Conservation (phyloP, 208 protist species). For the Novymonas esmeraldas region DNA sequence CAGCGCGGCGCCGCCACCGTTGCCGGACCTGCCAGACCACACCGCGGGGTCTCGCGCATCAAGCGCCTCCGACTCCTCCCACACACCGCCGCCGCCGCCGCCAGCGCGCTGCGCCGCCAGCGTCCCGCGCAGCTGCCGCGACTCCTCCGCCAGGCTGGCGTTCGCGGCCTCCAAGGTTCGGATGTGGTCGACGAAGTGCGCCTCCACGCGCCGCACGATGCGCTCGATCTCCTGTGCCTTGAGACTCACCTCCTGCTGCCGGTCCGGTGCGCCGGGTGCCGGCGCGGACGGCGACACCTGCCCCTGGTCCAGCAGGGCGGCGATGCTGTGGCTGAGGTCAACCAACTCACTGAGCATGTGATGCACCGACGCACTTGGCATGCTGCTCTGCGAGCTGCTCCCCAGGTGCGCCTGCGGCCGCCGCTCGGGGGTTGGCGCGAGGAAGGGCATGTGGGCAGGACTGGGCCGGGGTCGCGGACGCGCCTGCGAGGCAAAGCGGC, state of each 20-base stretch:
- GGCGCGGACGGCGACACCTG: background rate
- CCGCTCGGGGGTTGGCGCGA: slow-evolving; percentile 11
- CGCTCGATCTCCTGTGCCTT: slow-evolving; percentile 83
- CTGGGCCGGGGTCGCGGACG: slow-evolving; percentile 6
- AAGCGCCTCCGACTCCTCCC: slow-evolving; percentile 33
- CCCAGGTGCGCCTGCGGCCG: slow-evolving; percentile 1
- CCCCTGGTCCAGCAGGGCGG: slow-evolving; percentile 51
- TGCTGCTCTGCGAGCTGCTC: slow-evolving; percentile 9
- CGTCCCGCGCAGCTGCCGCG: slow-evolving; percentile 63
- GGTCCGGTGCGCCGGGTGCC: slow-evolving; percentile 13
- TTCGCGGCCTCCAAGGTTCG: slow-evolving; percentile 42
- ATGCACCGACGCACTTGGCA: slow-evolving; percentile 36
- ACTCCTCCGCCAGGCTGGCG: slow-evolving; percentile 33
- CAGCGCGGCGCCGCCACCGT: background rate
- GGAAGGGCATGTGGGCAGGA: background rate
- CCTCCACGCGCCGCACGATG: slow-evolving; percentile 80
- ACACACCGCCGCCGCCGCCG: slow-evolving; percentile 9
- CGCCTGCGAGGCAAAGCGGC: background rate
- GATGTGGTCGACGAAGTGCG: slow-evolving; percentile 67
- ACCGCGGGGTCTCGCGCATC: slow-evolving; percentile 29
- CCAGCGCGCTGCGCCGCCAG: slow-evolving; percentile 70
- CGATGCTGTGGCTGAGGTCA: slow-evolving; percentile 69
- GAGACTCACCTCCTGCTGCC: slow-evolving; percentile 47
- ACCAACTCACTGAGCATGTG: slow-evolving; percentile 68
- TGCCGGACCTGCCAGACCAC: slow-evolving; percentile 10